Percentiles rank a stretch among this genome's conserved stretches.
These are phyloP conservation scores for Sistotremastrum suecicum DNA, from an alignment of 768 basidiomycete species.

Conservation along the genomic window DNA sequence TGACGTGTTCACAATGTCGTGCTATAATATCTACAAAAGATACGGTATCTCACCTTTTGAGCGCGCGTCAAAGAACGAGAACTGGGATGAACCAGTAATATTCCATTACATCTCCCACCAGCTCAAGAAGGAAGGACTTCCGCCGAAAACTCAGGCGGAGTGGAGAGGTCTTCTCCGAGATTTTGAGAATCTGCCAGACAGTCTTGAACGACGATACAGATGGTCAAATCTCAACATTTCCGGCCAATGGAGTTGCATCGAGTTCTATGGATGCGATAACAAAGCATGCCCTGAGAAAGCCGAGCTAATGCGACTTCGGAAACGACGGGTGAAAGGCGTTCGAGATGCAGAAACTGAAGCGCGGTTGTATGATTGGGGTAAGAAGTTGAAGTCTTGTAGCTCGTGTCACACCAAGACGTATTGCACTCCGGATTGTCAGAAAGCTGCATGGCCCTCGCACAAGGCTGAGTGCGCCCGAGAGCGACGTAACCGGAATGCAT, in stretches of 20 bases:
- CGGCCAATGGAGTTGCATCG: slow-evolving; percentile 14
- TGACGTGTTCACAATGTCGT: slow-evolving; percentile 4
- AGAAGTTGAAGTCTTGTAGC: slow-evolving; percentile 11
- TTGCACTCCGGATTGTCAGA: slow-evolving; percentile 15
- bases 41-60: slow-evolving; percentile 16
- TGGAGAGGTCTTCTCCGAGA: slow-evolving; percentile 10
- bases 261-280: slow-evolving; percentile 11
- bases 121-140: slow-evolving; percentile 8
- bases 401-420: slow-evolving; percentile 10
- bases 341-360: slow-evolving; percentile 14
- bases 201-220: slow-evolving; percentile 8
- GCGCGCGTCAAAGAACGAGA: slow-evolving; percentile 7
- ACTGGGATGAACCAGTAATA: slow-evolving; percentile 8
- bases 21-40: slow-evolving; percentile 13
- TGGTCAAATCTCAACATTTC: slow-evolving; percentile 13
- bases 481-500: too few relatives aligned
- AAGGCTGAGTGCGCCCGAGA: slow-evolving; percentile 8
- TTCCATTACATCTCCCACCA: slow-evolving; percentile 16
- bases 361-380: slow-evolving; percentile 14
- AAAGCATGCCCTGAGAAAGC: slow-evolving; percentile 11
- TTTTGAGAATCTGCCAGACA: slow-evolving; percentile 11
- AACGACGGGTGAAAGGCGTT: slow-evolving; percentile 10
- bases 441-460: slow-evolving; percentile 12
- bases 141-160: slow-evolving; percentile 7
- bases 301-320: slow-evolving; percentile 10